Base-by-base conservation (phyloP, 257 asterid species). In the Mitragyna speciosa region DNA sequence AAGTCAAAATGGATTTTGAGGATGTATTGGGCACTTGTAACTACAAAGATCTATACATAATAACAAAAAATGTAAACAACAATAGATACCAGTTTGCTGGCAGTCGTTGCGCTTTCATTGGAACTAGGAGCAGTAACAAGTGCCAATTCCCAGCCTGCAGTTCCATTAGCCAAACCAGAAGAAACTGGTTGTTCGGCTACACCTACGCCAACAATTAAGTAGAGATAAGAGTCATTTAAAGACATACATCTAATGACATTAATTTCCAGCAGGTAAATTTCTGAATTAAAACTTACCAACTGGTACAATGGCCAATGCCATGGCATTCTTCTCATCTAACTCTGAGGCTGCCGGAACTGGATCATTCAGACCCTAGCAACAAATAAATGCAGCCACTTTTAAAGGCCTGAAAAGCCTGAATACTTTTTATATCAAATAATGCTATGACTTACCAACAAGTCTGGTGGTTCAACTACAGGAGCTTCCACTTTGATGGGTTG, bases 261-360 rank as follows among this genome's bases (percentile, higher is more conserved):
- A 64, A 64, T 30, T 30, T 28, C 16, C 70, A 28, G 70, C 70
- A 30, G 41, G 15, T 12, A 2, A 41, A 52, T 52, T 24, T 45
- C 31, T 33, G 33, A 67, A 20, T 26, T 12, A 36, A 41, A 73
- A 78, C 92, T 83, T 87, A 94, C 99, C 95, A 75, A 82, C 90
- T 59, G 99, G 96, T 65, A 96, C 92, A 83, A 96, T 94, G 78
- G 99, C 98, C 82, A 94, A 87, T 84, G 98, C 98, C 91, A 89
- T 41, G 66, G 98, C 90, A 86, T 96, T 96, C 84, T 89, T 94
- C 89, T 94, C 96, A 43, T 96, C 97, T 63, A 96, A 87, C 86
- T 86, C 94, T 45, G 94, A 75, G 68, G 93, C 94, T 64, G 96
- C 97, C 26, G 98, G 96, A 80, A 74, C 41, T 64, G 96, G 91